A percentile compares a stretch with the other conserved stretches of the same genome.
These are phyloP conservation scores for Westerdykella aurantiaca DNA, from an alignment of 2,329 filamentous ascomycete genomes.

Conservation along the genomic window DNA sequence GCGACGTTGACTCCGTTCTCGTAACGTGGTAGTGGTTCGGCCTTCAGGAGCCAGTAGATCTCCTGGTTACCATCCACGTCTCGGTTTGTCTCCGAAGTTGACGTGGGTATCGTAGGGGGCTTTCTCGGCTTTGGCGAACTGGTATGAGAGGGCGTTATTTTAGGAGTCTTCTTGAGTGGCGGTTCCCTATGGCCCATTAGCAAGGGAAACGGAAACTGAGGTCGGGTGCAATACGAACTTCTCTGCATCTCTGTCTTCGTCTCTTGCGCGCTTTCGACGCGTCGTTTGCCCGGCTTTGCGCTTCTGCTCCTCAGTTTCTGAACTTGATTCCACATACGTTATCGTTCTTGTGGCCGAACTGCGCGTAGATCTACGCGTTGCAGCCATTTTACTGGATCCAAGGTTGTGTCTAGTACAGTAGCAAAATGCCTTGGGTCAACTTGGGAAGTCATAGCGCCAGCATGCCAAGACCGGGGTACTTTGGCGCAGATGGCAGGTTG, in stretches of 20 bases:
- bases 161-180: constrained; percentile 16
- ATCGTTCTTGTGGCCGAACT: constrained; percentile 12
- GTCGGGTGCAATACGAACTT: constrained; percentile 2
- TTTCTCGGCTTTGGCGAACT: constrained; percentile 7
- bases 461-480: too few species aligned
- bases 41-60: constrained; percentile 47
- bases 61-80: constrained; percentile 23
- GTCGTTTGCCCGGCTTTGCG: constrained; percentile 19
- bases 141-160: constrained; percentile 7
- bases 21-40: constrained; percentile 73
- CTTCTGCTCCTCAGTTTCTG: constrained; percentile 13
- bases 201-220: neutral
- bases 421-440: too few species aligned
- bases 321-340: constrained; percentile 18
- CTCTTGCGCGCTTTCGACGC: constrained; percentile 26
- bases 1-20: constrained; percentile 84
- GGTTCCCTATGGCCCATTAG: constrained; percentile 5
- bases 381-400: constrained; percentile 15
- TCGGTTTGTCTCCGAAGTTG: constrained; percentile 21
- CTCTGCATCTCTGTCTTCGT: constrained; percentile 10
- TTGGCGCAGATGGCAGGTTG: too few species aligned
- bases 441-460: too few species aligned
- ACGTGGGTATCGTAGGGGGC: constrained; percentile 5
- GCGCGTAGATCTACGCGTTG: constrained; percentile 27
- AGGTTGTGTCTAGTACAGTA: too few species aligned